Conservation (phyloP, 352 stramenopile species). For the Pythium biforme region DNA sequence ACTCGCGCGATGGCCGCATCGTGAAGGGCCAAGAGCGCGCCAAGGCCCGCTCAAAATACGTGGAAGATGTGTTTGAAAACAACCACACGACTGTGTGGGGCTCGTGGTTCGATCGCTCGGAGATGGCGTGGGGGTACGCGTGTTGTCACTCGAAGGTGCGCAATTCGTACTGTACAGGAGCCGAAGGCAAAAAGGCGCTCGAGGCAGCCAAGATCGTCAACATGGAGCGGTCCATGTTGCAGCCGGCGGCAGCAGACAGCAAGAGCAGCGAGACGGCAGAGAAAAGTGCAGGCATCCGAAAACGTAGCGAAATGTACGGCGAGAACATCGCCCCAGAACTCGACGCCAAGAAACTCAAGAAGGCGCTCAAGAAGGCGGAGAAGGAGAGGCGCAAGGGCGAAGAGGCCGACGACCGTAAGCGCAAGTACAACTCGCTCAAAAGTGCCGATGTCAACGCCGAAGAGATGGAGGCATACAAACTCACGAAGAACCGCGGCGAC, state of each 20-base stretch:
- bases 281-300: constrained; percentile 35
- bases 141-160: constrained; percentile 95
- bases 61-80: constrained; percentile 96
- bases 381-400: constrained; percentile 55
- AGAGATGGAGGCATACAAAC: constrained; percentile 96
- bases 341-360: constrained; percentile 85
- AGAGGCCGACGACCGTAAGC: constrained; percentile 80
- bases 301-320: constrained; percentile 88
- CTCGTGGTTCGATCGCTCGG: constrained; percentile 95
- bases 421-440: constrained; percentile 94
- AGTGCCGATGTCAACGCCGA: constrained; percentile 91
- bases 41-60: constrained; percentile 95
- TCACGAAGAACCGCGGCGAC: constrained; percentile 83
- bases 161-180: constrained; percentile 96
- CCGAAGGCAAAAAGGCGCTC: constrained; percentile 89
- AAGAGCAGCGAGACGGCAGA: constrained; percentile 28
- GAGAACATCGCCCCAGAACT: constrained; percentile 77
- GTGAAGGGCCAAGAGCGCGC: constrained; percentile 76
- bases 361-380: constrained; percentile 73
- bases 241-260: constrained; percentile 12
- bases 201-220: constrained; percentile 71
- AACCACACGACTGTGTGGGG: constrained; percentile 98
- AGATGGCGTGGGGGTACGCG: constrained; percentile 96
- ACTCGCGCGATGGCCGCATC: constrained; percentile 91
- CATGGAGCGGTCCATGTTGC: constrained; percentile 53